Evolutionary conservation across 2,329 filamentous ascomycete species (phyloP).

Genomic region (Aspergillus cejpii): DNA sequence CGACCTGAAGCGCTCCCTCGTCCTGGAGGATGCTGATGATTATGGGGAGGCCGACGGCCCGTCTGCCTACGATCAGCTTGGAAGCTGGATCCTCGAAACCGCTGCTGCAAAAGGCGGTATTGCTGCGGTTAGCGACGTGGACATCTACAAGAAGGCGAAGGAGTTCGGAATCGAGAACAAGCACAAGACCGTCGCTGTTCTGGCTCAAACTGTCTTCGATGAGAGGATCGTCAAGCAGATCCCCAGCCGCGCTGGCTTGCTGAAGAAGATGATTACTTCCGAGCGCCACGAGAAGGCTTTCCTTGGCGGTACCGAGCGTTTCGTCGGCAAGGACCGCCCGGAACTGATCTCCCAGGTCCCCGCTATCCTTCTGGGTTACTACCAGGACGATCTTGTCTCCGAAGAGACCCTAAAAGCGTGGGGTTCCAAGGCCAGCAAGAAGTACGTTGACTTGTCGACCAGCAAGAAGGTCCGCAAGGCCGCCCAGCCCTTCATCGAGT

Average conservation of each 20-base stretch:
- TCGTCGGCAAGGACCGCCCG: constrained; percentile 73
- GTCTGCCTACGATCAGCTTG: constrained; percentile 81
- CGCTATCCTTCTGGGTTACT: constrained; percentile 82
- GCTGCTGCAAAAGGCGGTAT: constrained; percentile 65
- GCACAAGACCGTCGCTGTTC: constrained; percentile 85
- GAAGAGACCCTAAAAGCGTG: constrained; percentile 87
- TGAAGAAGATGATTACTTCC: constrained; percentile 86
- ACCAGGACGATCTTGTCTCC: constrained; percentile 78
- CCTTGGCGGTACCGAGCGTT: constrained; percentile 88
- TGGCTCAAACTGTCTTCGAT: constrained; percentile 90
- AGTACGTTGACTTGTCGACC: constrained; percentile 82
- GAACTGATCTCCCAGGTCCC: constrained; percentile 71
- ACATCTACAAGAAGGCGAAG: constrained; percentile 94
- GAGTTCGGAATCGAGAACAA: constrained; percentile 91
- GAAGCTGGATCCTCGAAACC: constrained; percentile 79
- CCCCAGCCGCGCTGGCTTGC: constrained; percentile 70
- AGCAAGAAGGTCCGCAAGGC: constrained; percentile 96
- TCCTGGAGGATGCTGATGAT: constrained; percentile 70
- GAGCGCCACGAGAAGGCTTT: constrained; percentile 95
- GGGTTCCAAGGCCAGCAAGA: constrained; percentile 95
- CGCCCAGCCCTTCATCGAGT: constrained; percentile 86
- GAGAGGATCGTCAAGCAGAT: constrained; percentile 86
- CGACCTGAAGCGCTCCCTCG: constrained; percentile 88
- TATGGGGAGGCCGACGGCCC: constrained; percentile 74
- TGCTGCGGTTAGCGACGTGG: constrained; percentile 74